A percentile compares a stretch with the other conserved stretches of the same genome.
Conservation (phyloP, 139 green algal genomes). For the Diplosphaera chodatii region DNA sequence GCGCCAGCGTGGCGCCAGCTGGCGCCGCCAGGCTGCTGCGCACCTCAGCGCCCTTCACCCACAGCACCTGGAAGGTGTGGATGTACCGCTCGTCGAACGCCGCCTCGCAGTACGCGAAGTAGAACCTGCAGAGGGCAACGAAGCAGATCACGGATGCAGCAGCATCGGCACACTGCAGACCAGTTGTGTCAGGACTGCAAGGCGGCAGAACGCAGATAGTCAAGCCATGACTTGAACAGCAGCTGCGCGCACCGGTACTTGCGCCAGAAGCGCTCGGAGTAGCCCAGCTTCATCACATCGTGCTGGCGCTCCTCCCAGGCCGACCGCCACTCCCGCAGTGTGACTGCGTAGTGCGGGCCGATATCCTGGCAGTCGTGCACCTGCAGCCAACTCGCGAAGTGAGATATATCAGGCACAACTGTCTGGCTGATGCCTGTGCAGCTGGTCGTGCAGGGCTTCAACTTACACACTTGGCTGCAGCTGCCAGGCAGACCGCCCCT, state of each 20-base stretch:
- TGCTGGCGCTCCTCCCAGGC: constrained; percentile 42
- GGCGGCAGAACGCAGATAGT: too few relatives aligned
- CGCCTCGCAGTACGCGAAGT: constrained; percentile 93
- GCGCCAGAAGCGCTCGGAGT: constrained; percentile 73
- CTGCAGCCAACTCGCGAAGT: too few relatives aligned
- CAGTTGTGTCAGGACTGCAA: too few relatives aligned
- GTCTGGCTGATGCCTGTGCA: too few relatives aligned
- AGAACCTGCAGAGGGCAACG: constrained; percentile 79
- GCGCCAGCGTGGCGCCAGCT: neutral
- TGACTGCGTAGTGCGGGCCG: constrained; percentile 84
- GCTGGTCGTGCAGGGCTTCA: too few relatives aligned
- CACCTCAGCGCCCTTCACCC: constrained; percentile 41
- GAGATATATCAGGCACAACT: too few relatives aligned
- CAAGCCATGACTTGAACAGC: too few relatives aligned
- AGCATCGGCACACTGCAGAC: too few relatives aligned
- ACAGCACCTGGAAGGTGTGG: constrained; percentile 78
- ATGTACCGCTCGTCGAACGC: constrained; percentile 85
- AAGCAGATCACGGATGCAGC: too few relatives aligned
- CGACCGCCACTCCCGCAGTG: constrained; percentile 68
- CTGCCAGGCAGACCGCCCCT: too few relatives aligned
- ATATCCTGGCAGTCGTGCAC: constrained; percentile 67
- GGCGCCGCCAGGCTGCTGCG: neutral
- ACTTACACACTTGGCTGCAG: too few relatives aligned
- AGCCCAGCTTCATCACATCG: constrained; percentile 57
- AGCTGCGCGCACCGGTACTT: constrained; percentile 56